These are phyloP conservation scores for Brassica rapa DNA, from an alignment of 345 rosid genomes.

Conservation along the genomic window DNA sequence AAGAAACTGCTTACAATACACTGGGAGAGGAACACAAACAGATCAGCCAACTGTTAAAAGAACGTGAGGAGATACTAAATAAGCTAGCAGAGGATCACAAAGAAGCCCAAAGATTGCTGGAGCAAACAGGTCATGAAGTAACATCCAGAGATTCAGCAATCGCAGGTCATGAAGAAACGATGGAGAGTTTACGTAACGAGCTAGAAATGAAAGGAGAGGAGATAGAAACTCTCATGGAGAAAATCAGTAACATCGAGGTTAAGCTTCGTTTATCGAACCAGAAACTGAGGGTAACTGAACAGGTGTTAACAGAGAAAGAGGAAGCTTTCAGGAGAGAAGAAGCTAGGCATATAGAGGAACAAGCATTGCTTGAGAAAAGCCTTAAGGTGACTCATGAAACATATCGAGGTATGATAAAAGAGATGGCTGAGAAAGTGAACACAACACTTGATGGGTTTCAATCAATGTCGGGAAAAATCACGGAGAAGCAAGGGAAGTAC, in stretches of 20 bases:
- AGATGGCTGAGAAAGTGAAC: conserved; percentile 51
- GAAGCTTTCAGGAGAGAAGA: conserved; percentile 67
- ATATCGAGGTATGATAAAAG: conserved; percentile 48
- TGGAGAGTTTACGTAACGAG: conserved; percentile 77
- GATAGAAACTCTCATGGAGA: conserved; percentile 50
- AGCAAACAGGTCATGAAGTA: conserved; percentile 46
- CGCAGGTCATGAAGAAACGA: conserved; percentile 53
- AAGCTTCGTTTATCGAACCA: conserved; percentile 89
- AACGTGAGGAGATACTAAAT: conserved; percentile 39
- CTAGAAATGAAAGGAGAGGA: conserved; percentile 80
- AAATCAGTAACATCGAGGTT: conserved; percentile 67
- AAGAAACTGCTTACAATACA: conserved; percentile 39
- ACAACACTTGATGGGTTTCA: conserved; percentile 47
- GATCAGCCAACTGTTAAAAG: conserved; percentile 40
- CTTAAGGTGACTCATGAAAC: conserved; percentile 51
- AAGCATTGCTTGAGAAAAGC: conserved; percentile 59
- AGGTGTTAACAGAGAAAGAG: conserved; percentile 75
- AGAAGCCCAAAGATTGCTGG: conserved; percentile 44
- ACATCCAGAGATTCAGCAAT: conserved; percentile 52
- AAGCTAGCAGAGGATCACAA: conserved; percentile 46
- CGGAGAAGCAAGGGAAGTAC: conserved; percentile 43
- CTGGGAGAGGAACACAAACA: conserved; percentile 53
- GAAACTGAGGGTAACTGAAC: conserved; percentile 90
- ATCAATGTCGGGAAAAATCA: conserved; percentile 45
- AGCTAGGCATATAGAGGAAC: conserved; percentile 61